Evolutionary conservation across 2,329 filamentous ascomycete species (phyloP).

Genomic region (Rhinocladiella mackenziei): DNA sequence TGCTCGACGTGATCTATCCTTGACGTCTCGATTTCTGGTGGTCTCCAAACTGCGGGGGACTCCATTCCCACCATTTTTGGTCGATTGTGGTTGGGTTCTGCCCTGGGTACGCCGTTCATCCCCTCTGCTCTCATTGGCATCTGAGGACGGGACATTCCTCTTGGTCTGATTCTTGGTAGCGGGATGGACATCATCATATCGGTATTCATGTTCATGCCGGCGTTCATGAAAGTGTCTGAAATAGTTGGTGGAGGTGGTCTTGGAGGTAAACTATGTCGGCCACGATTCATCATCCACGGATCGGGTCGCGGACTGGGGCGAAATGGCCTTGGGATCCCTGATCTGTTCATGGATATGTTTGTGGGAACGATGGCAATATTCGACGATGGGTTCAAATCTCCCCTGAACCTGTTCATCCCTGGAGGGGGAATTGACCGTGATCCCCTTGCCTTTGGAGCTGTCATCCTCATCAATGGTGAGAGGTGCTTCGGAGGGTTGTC

Average conservation of each 20-base stretch:
- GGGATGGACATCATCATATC: conserved; percentile 17
- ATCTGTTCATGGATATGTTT: conserved; percentile 34
- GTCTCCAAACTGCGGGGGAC: neutral
- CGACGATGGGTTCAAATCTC: conserved; percentile 14
- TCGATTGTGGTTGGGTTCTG: conserved; percentile 6
- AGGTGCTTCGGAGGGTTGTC: conserved; percentile 30
- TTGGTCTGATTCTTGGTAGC: conserved; percentile 18
- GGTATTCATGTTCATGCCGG: conserved; percentile 12
- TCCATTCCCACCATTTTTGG: conserved; percentile 1
- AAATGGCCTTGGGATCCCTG: conserved; percentile 3
- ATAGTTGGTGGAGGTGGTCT: conserved; percentile 5
- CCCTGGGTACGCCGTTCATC: conserved; percentile 18
- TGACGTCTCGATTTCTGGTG: neutral
- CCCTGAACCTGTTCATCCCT: conserved; percentile 7
- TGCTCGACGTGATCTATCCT: neutral
- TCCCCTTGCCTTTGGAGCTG: conserved; percentile 21
- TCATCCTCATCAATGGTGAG: conserved; percentile 31
- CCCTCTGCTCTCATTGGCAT: conserved; percentile 16
- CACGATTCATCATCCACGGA: conserved; percentile 10
- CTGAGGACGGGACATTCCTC: conserved; percentile 14
- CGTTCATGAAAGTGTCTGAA: conserved; percentile 24
- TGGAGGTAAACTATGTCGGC: conserved; percentile 11
- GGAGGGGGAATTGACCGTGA: conserved; percentile 19
- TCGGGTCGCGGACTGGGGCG: conserved; percentile 7
- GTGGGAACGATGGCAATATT: conserved; percentile 42